Conservation (phyloP, 495 filamentous ascomycete genomes). For the Echria macrotheca region DNA sequence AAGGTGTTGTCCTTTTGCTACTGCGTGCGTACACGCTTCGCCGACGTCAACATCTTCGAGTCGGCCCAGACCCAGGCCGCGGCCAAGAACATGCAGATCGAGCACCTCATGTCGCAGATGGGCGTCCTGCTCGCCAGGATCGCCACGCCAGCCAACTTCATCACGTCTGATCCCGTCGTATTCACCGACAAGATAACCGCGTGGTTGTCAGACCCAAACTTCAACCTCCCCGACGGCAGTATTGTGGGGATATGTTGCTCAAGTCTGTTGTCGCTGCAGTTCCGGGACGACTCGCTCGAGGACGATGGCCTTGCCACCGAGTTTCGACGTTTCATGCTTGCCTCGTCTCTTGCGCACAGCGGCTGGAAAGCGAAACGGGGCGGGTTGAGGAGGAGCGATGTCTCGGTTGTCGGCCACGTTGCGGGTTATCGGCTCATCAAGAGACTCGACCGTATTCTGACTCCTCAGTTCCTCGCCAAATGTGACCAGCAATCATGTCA, state of each 20-base stretch:
- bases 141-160: slow-evolving; percentile 19
- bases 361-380: slow-evolving; percentile 11
- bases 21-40: slow-evolving; percentile 22
- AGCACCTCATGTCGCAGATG: slow-evolving; percentile 19
- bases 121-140: slow-evolving; percentile 25
- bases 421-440: slow-evolving; percentile 24
- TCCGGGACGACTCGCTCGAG: slow-evolving; percentile 15
- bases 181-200: slow-evolving; percentile 23
- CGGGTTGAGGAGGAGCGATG: slow-evolving; percentile 5
- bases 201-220: slow-evolving; percentile 25
- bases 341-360: slow-evolving; percentile 21
- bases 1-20: slow-evolving; percentile 25
- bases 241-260: slow-evolving; percentile 29
- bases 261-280: slow-evolving; percentile 22
- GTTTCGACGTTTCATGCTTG: slow-evolving; percentile 26
- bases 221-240: slow-evolving; percentile 23
- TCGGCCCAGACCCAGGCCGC: neutral
- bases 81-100: slow-evolving; percentile 20
- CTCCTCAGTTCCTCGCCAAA: slow-evolving; percentile 23
- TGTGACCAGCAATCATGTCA: slow-evolving; percentile 17
- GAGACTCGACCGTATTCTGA: slow-evolving; percentile 25
- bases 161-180: slow-evolving; percentile 7
- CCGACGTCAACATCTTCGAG: slow-evolving; percentile 28
- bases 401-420: slow-evolving; percentile 17
- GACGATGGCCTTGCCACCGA: slow-evolving; percentile 18